These are phyloP conservation scores for Metarhizium sp. DNA, from an alignment of 2,329 filamentous ascomycete species.

Conservation along the genomic window DNA sequence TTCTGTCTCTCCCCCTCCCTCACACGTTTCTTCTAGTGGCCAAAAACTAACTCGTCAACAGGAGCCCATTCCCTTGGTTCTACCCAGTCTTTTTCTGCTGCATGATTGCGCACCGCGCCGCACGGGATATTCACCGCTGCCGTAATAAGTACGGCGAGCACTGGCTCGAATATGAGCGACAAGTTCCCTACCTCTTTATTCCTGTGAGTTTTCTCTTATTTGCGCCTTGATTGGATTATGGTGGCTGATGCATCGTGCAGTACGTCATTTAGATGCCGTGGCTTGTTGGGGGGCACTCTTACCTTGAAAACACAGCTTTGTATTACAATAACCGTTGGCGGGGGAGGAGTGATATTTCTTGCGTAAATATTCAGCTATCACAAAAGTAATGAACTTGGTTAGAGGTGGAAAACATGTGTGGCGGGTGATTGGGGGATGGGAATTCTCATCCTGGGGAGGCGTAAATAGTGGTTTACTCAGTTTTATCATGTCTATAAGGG, in stretches of 20 bases:
- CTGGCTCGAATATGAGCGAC: slow-evolving; percentile 71
- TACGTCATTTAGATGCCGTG: slow-evolving; percentile 29
- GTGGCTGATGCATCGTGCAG: slow-evolving; percentile 17
- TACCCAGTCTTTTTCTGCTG: slow-evolving; percentile 73
- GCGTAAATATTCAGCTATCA: not conserved
- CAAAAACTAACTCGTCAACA: slow-evolving; percentile 3
- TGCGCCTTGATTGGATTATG: not conserved
- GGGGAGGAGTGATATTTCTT: not conserved
- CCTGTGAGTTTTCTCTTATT: slow-evolving; percentile 36
- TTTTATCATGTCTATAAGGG: not conserved
- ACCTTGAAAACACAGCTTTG: not conserved
- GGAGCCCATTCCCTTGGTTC: slow-evolving; percentile 82
- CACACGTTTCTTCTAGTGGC: too few species aligned
- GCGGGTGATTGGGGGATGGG: not conserved
- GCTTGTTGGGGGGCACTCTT: not conserved
- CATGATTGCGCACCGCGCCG: slow-evolving; percentile 76
- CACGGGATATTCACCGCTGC: slow-evolving; percentile 69
- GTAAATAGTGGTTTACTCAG: not conserved
- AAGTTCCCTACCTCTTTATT: slow-evolving; percentile 78
- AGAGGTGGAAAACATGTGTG: not conserved
- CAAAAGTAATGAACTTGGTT: not conserved
- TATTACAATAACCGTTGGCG: not conserved
- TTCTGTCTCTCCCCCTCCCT: not conserved
- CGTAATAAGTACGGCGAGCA: slow-evolving; percentile 71
- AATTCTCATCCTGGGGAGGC: not conserved